A percentile compares a stretch with the other conserved stretches of the same genome.
Evolutionary conservation across 2,329 filamentous ascomycete species (phyloP).

Genomic region (Colletotrichum cereale): DNA sequence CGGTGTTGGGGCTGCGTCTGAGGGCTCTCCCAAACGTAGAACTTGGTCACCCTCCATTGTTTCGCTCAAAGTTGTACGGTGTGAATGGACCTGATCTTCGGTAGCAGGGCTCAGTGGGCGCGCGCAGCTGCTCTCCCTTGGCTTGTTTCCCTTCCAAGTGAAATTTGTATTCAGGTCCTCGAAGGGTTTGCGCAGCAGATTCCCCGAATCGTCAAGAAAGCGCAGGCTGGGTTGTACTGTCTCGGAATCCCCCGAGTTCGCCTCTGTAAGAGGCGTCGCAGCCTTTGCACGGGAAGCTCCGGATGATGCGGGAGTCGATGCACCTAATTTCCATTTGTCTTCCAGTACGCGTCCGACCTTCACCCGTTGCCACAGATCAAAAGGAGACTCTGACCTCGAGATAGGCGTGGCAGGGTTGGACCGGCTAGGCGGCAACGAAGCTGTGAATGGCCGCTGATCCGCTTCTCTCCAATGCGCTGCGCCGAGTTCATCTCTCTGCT

Average conservation of each 20-base stretch:
- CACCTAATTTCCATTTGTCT: background rate
- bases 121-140: background rate
- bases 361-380: slow-evolving; percentile 55
- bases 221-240: slow-evolving; percentile 37
- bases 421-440: slow-evolving; percentile 11
- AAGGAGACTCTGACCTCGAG: slow-evolving; percentile 45
- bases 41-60: background rate
- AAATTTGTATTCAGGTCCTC: slow-evolving; percentile 46
- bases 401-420: slow-evolving; percentile 27
- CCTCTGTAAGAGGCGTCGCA: background rate
- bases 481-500: background rate
- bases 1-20: background rate
- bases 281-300: too few relatives aligned
- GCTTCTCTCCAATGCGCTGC: background rate
- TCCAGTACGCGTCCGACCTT: slow-evolving; percentile 45
- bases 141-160: background rate
- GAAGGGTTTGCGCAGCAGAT: slow-evolving; percentile 60
- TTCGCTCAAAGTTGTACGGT: background rate
- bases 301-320: background rate
- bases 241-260: slow-evolving; percentile 15
- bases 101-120: background rate
- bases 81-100: background rate
- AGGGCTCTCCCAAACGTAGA: too few relatives aligned
- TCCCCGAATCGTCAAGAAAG: slow-evolving; percentile 57
- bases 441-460: background rate